Conservation (phyloP, 2,329 filamentous ascomycete genomes). For the Apiospora rasikravindrae region DNA sequence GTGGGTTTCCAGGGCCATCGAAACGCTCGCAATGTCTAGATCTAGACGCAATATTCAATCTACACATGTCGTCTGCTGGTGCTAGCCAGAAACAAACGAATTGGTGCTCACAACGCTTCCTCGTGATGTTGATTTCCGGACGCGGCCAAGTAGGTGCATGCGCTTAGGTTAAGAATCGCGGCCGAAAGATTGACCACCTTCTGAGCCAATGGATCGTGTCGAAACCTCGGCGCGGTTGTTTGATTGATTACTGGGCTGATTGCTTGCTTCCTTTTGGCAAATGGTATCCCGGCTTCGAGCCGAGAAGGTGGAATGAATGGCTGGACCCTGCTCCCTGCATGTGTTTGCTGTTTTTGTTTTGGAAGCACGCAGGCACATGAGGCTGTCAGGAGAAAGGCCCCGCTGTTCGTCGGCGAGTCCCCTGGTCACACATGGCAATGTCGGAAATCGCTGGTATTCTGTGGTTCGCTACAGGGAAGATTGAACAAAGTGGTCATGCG, state of each 20-base stretch:
- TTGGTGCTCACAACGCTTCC: no score
- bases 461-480: neutral
- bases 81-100: neutral
- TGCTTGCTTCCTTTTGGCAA: neutral
- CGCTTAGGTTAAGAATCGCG: neutral
- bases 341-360: neutral
- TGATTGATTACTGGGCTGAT: neutral
- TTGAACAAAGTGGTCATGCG: neutral
- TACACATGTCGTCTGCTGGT: neutral
- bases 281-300: neutral
- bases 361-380: neutral
- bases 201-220: neutral
- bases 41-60: neutral
- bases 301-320: neutral
- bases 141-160: neutral
- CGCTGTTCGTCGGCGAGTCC: neutral
- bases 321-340: neutral
- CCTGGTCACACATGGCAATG: neutral
- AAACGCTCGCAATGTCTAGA: no score
- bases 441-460: neutral
- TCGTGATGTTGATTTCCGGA: neutral
- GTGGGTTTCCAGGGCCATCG: neutral
- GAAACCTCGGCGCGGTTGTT: neutral
- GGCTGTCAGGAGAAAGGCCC: neutral
- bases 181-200: neutral